Conservation (phyloP, 2,329 filamentous ascomycete genomes). For the Aspergillus intermedius region DNA sequence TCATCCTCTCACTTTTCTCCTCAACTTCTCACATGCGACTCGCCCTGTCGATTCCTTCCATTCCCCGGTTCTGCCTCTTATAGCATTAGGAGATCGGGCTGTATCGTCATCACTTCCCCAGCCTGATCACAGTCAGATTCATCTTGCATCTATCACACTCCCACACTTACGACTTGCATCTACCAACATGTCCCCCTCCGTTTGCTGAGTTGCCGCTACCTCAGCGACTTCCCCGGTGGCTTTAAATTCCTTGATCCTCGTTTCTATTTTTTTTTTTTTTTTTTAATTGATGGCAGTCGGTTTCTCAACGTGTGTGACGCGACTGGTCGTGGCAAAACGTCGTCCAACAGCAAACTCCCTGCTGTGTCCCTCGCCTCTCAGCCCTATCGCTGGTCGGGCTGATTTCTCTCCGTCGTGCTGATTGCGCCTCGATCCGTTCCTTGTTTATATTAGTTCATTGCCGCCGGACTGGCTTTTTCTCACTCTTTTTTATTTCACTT, state of each 20-base stretch:
- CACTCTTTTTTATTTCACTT: neutral
- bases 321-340: neutral
- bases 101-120: too few relatives aligned
- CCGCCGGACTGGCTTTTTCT: neutral
- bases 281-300: neutral
- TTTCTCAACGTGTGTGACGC: neutral
- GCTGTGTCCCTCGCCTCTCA: neutral
- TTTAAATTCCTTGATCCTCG: neutral
- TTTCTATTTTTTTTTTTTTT: neutral
- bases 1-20: constrained; percentile 5
- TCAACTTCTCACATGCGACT: neutral
- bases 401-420: constrained; percentile 7
- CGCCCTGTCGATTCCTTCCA: neutral
- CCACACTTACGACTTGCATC: too few relatives aligned
- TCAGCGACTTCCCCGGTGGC: neutral
- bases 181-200: too few relatives aligned
- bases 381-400: neutral
- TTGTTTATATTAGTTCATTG: constrained; percentile 6
- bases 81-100: too few relatives aligned
- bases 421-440: constrained; percentile 11
- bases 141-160: too few relatives aligned
- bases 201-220: too few relatives aligned
- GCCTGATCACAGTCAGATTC: too few relatives aligned
- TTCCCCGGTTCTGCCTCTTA: neutral
- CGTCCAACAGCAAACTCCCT: neutral